Conservation (phyloP, 2,329 filamentous ascomycete genomes). For the Coccinonectria pachysandricola region DNA sequence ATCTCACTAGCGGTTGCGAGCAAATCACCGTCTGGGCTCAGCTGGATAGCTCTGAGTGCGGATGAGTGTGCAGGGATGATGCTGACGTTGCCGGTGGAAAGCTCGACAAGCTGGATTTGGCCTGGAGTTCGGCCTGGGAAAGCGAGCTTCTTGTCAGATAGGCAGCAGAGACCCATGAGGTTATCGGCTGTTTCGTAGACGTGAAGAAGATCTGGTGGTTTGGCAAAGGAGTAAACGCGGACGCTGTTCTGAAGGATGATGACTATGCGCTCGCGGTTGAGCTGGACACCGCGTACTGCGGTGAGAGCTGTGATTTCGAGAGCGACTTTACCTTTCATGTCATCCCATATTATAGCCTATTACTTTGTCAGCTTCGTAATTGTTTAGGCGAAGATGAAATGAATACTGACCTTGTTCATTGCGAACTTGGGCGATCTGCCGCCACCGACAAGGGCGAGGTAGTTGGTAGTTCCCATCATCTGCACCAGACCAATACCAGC, state of each 20-base stretch:
- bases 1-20: conserved; percentile 86
- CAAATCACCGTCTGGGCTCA: conserved; percentile 71
- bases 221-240: conserved; percentile 69
- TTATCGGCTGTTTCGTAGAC: conserved; percentile 84
- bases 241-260: conserved; percentile 76
- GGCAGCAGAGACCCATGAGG: conserved; percentile 65
- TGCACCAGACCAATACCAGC: conserved; percentile 73
- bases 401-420: conserved; percentile 59
- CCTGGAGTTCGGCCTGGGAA: conserved; percentile 83
- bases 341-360: conserved; percentile 83
- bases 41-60: conserved; percentile 63
- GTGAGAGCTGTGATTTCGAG: conserved; percentile 75
- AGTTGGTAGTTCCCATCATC: conserved; percentile 82
- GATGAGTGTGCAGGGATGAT: conserved; percentile 88
- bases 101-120: conserved; percentile 79
- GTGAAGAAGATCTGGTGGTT: conserved; percentile 57
- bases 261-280: conserved; percentile 66
- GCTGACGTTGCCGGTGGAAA: conserved; percentile 70
- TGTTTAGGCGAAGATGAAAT: background rate
- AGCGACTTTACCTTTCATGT: conserved; percentile 60
- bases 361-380: conserved; percentile 2
- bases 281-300: conserved; percentile 66
- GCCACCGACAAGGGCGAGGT: conserved; percentile 80
- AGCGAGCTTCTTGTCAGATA: conserved; percentile 63
- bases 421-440: conserved; percentile 78